A percentile compares a stretch with the other conserved stretches of the same genome.
phyloP scores from a whole-genome alignment of 208 protist species.

The Trypanosoma caninum region DNA sequence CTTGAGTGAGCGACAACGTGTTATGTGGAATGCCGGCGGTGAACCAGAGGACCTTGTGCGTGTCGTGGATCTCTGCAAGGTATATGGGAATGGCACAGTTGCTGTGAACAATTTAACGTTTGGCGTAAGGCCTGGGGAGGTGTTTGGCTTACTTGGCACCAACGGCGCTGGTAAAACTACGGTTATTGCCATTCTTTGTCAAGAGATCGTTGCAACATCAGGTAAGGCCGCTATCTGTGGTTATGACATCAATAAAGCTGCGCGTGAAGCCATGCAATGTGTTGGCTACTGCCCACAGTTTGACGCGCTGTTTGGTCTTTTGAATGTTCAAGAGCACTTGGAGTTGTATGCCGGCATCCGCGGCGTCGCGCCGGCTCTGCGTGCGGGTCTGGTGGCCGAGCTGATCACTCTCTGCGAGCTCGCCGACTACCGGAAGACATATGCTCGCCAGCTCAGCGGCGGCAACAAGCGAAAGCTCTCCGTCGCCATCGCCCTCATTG shows the following conservation, averaged over 20 bases:
- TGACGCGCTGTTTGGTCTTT: constrained; percentile 88
- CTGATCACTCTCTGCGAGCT: constrained; percentile 45
- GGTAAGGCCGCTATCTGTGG: constrained; percentile 46
- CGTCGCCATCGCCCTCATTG: constrained; percentile 77
- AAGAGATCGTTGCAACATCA: constrained; percentile 61
- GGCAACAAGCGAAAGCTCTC: constrained; percentile 87
- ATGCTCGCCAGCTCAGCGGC: constrained; percentile 46
- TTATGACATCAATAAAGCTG: constrained; percentile 46
- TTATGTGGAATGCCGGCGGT: background rate
- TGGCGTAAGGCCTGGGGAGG: constrained; percentile 58
- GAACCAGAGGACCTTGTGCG: constrained; percentile 40
- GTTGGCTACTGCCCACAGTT: constrained; percentile 97
- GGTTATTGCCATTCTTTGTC: constrained; percentile 74
- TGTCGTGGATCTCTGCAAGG: constrained; percentile 57
- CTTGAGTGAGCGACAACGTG: background rate
- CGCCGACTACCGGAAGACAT: constrained; percentile 28
- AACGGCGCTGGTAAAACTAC: constrained; percentile 90
- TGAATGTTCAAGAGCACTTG: constrained; percentile 94
- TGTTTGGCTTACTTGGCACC: constrained; percentile 87
- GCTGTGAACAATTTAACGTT: constrained; percentile 71
- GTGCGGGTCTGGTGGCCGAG: constrained; percentile 26
- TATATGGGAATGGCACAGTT: constrained; percentile 63
- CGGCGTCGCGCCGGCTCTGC: constrained; percentile 24
- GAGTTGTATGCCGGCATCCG: constrained; percentile 83
- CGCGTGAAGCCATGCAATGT: constrained; percentile 40